phyloP scores from a whole-genome alignment of 2,329 filamentous ascomycete genomes.

The Claviceps humidiphila region DNA sequence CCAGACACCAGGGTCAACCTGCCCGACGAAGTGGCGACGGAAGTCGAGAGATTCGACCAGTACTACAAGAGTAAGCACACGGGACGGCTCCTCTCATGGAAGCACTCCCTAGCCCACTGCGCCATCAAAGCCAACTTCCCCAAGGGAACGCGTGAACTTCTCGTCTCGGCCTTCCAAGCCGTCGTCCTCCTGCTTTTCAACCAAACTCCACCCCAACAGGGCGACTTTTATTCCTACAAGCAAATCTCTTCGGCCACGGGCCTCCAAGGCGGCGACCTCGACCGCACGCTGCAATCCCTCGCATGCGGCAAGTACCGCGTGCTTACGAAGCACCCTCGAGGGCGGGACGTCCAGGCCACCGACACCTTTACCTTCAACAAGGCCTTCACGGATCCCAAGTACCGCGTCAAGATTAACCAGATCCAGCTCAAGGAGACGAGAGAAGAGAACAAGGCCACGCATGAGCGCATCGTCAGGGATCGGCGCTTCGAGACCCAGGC shows the following conservation, averaged over 20 bases:
- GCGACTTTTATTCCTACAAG: conserved; percentile 56
- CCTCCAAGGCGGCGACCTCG: conserved; percentile 64
- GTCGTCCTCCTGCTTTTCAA: conserved; percentile 89
- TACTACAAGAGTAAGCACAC: conserved; percentile 87
- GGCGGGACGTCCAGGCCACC: conserved; percentile 60
- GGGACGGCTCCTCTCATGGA: conserved; percentile 78
- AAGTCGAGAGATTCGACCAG: conserved; percentile 66
- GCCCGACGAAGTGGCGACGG: conserved; percentile 59
- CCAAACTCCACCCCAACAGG: conserved; percentile 41
- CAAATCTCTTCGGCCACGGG: conserved; percentile 65
- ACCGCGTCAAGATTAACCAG: conserved; percentile 95
- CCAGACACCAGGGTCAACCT: conserved; percentile 60
- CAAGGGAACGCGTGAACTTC: conserved; percentile 71
- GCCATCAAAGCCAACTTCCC: conserved; percentile 70
- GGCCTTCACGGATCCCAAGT: conserved; percentile 65
- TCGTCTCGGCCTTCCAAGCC: conserved; percentile 86
- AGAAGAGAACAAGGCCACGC: conserved; percentile 87
- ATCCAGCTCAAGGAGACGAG: conserved; percentile 94
- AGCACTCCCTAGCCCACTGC: conserved; percentile 84
- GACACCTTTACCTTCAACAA: conserved; percentile 81
- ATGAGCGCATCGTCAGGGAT: conserved; percentile 79
- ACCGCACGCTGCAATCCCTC: conserved; percentile 85
- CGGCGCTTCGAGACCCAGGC: conserved; percentile 94
- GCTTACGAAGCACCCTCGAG: conserved; percentile 71
- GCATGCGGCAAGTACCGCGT: conserved; percentile 84